Base-by-base conservation (phyloP, 192 early-diverging fungal genomes). In the Mortierella alpina region DNA sequence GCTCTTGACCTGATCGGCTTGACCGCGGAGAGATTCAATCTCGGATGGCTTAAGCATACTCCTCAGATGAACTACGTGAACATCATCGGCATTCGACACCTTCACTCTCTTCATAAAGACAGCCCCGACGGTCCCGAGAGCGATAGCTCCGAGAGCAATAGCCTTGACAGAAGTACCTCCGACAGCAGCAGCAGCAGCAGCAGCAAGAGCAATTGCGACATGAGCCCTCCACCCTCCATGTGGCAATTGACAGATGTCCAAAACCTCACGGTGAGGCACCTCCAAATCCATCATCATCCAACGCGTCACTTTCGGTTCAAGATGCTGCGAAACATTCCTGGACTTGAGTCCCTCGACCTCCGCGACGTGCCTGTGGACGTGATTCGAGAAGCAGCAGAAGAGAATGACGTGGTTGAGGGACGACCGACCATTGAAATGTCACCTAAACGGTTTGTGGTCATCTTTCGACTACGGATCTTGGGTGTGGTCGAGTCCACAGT, bases 271-370 rank as follows among this genome's bases (percentile, higher is more conserved):
- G 23, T 69, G 14, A 59, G 42, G 55, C 2, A 11, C 20, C 7
- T 69, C 11, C 47, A 11, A 23, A 42, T 69, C 31, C 67, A 69
- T 51, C 57, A 69, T 69, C 23, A 55, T 0, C 67, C 67, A 40
- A 47, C 57, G 7, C 23, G 11, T 1, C 56, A 69, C 31, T 69
- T 69, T 17, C 55, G 55, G 39, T 69, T 69, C 39, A 47, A 59
- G 31, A 17, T 69, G n/a, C 39, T 69, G 0, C 23, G 59, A n/a
- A 42, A 50, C 12, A 59, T 55, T 45, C 55, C 45, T 8, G 22
- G 17, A 2, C 47, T 69, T 0, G 57, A 59, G 11, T 40, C 17
- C 39, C 49, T 69, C 31, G 67, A 69, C 12, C n/a, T 59, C 40
- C 48, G 67, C 13, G 67, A 59, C 18, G 22, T 69, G 2, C 12